Base-by-base conservation (phyloP, 257 asterid genomes). In the Nicotiana sylvestris region DNA sequence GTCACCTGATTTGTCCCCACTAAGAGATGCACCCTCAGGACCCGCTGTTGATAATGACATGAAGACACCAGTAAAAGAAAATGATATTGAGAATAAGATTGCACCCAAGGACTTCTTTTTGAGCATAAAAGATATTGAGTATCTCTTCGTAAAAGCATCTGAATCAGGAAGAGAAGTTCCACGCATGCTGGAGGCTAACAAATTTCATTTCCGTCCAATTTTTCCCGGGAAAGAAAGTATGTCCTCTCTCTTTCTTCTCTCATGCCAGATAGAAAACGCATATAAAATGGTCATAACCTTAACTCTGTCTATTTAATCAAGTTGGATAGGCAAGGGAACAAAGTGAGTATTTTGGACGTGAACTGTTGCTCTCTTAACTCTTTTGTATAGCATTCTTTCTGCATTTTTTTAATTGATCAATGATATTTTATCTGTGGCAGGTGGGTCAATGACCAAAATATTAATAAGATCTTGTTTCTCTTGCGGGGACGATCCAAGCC, bases 131-230 rank as follows among this genome's bases (percentile, higher is more conserved):
- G 94, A 93, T 57, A 92, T 96, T 56, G 98, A 93, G 76, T 88
- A 78, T 78, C 93, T 94, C 74, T 96, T 96, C 85, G 85, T 82
- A 43, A 92, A 90, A 88, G 98, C 99, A 29, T 93, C 99, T 81
- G 98, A 92, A 67, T 89, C 99, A n/a, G 99, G 99, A 84, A 89
- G 89, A 88, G 98, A 96, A 88, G 97, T 96, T 77, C 97, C 99
- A 2, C 90, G 97, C 86, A 96, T 93, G 98, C 97, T 96, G 74
- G 99, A 96, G 88, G 99, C 99, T 37, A 94, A 96, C 84, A 94
- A 94, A 81, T 93, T 96, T 76, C 97, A 96, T 84, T 96, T 93
- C 77, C 97, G 98, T 81, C 98, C 97, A 61, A 94, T 96, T 80
- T 70, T 77, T 39, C 88, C 93, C 1, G 94, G 95, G 77, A 90